A percentile compares a stretch with the other conserved stretches of the same genome.
Conservation (phyloP, 257 asterid genomes). For the Nicotiana noctiflora region DNA sequence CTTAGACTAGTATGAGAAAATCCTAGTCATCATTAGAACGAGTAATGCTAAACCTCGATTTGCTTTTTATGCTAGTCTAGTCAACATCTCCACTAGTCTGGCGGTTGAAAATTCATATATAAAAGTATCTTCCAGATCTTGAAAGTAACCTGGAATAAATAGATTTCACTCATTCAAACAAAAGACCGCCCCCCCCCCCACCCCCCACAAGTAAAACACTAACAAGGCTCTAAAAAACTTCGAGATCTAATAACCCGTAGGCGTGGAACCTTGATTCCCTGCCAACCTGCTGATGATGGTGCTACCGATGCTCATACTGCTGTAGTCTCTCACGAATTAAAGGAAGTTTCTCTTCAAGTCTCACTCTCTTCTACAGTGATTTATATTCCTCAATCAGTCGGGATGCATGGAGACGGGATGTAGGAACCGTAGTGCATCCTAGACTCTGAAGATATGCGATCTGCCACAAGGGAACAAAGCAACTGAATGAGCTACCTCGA, state of each 20-base stretch:
- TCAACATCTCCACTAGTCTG: background rate
- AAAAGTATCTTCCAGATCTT: background rate
- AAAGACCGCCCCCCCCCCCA: too few species aligned
- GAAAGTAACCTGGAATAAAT: background rate
- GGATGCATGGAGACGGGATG: conserved; percentile 94
- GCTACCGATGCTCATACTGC: background rate
- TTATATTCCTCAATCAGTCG: conserved; percentile 89
- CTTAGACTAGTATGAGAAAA: background rate
- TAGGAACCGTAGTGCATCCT: conserved; percentile 74
- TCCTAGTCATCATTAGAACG: background rate
- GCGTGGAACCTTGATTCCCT: background rate
- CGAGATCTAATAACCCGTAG: background rate
- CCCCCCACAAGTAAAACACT: background rate
- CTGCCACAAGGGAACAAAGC: conserved; percentile 29
- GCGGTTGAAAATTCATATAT: background rate
- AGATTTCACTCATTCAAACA: too few species aligned
- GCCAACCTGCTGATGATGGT: background rate
- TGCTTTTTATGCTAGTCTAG: background rate
- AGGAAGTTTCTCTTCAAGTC: background rate
- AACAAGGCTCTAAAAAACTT: background rate
- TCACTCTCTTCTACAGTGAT: conserved; percentile 35
- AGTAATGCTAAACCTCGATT: background rate
- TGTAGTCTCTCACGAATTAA: background rate
- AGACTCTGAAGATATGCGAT: conserved; percentile 67
- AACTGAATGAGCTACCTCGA: background rate